Evolutionary conservation across 116 monocot genomes (phyloP), one percentile per base, ranked within the genome.

Genomic region (Posidonia oceanica): DNA sequence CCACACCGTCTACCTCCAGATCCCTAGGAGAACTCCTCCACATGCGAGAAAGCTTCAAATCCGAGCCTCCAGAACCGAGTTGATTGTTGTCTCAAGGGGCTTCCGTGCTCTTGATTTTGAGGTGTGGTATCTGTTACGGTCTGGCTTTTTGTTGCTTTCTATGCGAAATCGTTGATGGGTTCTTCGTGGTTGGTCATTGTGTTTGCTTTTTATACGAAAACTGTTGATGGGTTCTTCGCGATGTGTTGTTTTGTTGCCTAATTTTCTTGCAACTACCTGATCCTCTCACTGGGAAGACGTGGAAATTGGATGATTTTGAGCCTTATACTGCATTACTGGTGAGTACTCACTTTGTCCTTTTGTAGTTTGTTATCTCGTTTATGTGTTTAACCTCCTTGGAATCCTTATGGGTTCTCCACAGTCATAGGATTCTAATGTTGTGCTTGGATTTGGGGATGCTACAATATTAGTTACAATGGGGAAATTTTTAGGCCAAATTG

Each of bases 301-400:
- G 89, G 87, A 87, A 69, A 21, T 67, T 98, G 79, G 97, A 93
- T 59, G 97, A 98, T 51, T 92, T 98, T 71, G 87, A 98, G 65
- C 58, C 80, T 39, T 78, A 79, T 72, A 90, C 97, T 74, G 90
- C 89, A n/a, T 62, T 98, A 44, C 76, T 98, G 85, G 97, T 96
- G 57, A 72, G 41, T 57, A 40, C 1, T 7, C 48, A 12, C 12
- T 7, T 48, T 48, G 48, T 48, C 0, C 7, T n/a, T n/a, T 29
- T 29, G 29, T 29, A 29, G 29, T 29, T 29, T 29, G 29, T 29
- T 29, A 29, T 29, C 29, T 29, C 29, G 1, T 29, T 0, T 29
- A 0, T 1, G 29, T 29, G 29, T 29, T 29, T 29, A 29, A 29
- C 29, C 0, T 29, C 29, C 29, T 29, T 0, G 29, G 29, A 29